These are phyloP conservation scores for Cunninghamia lanceolata DNA, from an alignment of 75 land plant species.

Conservation along the genomic window DNA sequence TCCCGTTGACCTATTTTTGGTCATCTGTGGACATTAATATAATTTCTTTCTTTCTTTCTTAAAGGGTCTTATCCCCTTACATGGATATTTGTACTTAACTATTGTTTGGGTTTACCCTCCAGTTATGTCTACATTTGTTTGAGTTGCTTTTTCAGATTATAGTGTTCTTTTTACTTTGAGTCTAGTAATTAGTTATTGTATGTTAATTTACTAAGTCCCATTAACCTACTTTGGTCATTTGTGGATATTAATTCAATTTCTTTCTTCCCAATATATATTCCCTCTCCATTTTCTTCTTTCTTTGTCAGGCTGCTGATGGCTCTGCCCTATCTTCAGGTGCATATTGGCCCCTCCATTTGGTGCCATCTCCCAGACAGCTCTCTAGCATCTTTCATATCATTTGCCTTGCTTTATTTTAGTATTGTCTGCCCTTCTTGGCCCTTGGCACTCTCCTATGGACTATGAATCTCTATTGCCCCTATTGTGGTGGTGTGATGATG, in stretches of 20 bases:
- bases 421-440: not conserved
- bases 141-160: not conserved
- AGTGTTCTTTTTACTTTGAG: not conserved
- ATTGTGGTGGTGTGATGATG: not conserved
- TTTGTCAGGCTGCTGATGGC: no score
- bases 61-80: not conserved
- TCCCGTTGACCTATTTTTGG: no score
- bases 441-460: not conserved
- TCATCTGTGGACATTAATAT: no score
- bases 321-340: no score
- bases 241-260: not conserved
- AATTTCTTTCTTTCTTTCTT: not conserved
- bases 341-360: no score
- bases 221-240: not conserved
- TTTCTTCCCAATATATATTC: not conserved
- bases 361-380: no score
- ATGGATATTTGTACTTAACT: not conserved
- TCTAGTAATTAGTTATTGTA: not conserved
- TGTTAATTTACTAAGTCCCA: not conserved
- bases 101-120: not conserved
- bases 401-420: not conserved
- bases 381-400: no score
- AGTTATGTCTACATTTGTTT: not conserved
- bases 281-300: no score
- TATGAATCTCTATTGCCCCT: not conserved